phyloP scores from a whole-genome alignment of 2,329 filamentous ascomycete genomes.

The Diplocarpon rosae region DNA sequence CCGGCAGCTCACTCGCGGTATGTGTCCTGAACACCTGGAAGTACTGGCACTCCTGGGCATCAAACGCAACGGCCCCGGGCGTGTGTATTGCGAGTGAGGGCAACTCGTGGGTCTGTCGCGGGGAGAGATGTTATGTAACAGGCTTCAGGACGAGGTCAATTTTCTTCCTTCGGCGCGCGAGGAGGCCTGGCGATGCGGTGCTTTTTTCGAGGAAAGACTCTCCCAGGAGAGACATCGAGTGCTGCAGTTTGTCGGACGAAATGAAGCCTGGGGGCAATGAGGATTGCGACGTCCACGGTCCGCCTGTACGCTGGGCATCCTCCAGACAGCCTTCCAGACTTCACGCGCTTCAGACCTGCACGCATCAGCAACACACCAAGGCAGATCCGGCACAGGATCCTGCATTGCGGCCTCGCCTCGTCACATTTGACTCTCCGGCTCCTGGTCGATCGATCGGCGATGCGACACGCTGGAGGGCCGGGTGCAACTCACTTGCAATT shows the following conservation, averaged over 20 bases:
- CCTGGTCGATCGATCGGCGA: constrained; percentile 29
- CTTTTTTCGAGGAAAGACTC: not conserved
- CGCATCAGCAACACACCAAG: not conserved
- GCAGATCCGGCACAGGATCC: constrained; percentile 7
- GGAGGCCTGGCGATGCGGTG: not conserved
- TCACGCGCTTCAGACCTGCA: constrained; percentile 37
- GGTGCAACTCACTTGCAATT: constrained; percentile 51
- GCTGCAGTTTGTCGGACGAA: not conserved
- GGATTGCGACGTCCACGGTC: constrained; percentile 11
- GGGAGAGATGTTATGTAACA: not conserved
- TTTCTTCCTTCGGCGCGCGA: not conserved
- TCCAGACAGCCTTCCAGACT: constrained; percentile 45
- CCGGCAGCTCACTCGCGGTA: constrained; percentile 51
- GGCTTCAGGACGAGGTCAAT: not conserved
- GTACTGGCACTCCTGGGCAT: constrained; percentile 43
- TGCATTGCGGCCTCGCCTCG: constrained; percentile 48
- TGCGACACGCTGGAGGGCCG: constrained; percentile 9
- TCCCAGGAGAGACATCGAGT: not conserved
- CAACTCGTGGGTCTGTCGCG: constrained; percentile 2
- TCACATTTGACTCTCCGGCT: constrained; percentile 55
- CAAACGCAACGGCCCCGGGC: constrained; percentile 33
- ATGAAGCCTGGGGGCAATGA: constrained; percentile 19
- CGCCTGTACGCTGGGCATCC: constrained; percentile 40
- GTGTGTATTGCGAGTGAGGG: constrained; percentile 10
- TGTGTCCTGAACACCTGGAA: constrained; percentile 51